phyloP scores from a whole-genome alignment of 129 eudicot genomes.

The Pseudognaphalium luteoalbum region DNA sequence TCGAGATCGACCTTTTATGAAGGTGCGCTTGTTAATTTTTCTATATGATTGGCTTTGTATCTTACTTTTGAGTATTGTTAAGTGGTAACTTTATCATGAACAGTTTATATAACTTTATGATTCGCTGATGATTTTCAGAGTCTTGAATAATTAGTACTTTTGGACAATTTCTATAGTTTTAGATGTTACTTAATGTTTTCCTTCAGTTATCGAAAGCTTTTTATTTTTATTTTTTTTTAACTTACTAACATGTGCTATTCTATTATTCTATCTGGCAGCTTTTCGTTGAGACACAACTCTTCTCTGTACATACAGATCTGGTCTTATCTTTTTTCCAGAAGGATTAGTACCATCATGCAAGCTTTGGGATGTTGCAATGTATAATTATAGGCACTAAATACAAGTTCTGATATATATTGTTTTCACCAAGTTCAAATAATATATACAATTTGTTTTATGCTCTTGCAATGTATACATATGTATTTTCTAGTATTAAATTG shows the following conservation, averaged over 20 bases:
- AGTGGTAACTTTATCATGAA: background rate
- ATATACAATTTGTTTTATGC: conserved; percentile 15
- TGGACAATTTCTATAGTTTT: background rate
- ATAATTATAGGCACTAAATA: conserved; percentile 31
- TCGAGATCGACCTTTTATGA: conserved; percentile 91
- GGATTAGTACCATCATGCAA: conserved; percentile 52
- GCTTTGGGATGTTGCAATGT: conserved; percentile 34
- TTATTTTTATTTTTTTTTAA: background rate
- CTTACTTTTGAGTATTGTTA: background rate
- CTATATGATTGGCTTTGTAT: conserved; percentile 3
- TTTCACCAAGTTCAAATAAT: conserved; percentile 16
- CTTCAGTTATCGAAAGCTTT: background rate
- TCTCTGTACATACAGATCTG: conserved; percentile 98
- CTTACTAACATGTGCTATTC: conserved; percentile 28
- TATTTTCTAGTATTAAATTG: background rate
- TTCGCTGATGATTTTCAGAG: background rate
- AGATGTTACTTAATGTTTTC: background rate
- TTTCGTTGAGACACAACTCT: conserved; percentile 92
- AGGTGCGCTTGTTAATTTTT: conserved; percentile 47
- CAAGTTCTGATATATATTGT: conserved; percentile 28
- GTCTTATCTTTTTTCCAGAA: conserved; percentile 93
- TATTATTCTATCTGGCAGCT: conserved; percentile 48
- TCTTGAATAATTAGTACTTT: no score
- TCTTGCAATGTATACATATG: conserved; percentile 17
- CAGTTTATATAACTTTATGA: background rate